phyloP scores from a whole-genome alignment of 1,284 basidiomycete genomes.

The Rhodotorula sp. region DNA sequence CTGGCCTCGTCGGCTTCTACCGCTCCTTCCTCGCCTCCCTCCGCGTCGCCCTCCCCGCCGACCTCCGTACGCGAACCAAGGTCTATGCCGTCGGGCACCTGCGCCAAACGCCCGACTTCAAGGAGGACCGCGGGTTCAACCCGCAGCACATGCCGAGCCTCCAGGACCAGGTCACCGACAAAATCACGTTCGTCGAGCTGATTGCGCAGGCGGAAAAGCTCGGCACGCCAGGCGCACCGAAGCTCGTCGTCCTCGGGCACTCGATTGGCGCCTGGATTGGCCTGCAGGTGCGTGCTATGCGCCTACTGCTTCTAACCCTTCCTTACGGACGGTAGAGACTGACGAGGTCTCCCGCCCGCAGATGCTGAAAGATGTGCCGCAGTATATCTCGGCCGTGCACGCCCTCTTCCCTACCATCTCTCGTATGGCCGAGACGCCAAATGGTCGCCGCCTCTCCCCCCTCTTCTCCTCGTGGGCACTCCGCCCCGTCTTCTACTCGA shows the following conservation, averaged over 20 bases:
- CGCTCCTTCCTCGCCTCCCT: conserved; percentile 20
- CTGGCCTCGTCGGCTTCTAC: conserved; percentile 37
- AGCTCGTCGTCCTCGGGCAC: conserved; percentile 38
- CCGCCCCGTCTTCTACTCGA: conserved; percentile 35
- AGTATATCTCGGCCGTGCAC: conserved; percentile 11
- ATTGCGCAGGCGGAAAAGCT: conserved; percentile 8
- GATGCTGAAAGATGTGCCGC: conserved; percentile 23
- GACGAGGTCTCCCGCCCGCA: background rate
- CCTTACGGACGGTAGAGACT: background rate
- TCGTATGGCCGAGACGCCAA: conserved; percentile 35
- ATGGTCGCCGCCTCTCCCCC: conserved; percentile 34
- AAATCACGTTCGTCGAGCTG: conserved; percentile 36
- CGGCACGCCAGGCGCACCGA: conserved; percentile 2
- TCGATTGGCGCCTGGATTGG: conserved; percentile 38
- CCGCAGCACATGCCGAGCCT: conserved; percentile 15
- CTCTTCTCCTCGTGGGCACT: conserved; percentile 31
- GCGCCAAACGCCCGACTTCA: conserved; percentile 20
- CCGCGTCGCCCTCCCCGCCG: conserved; percentile 4
- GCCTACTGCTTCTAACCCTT: too few relatives aligned
- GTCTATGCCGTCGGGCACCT: conserved; percentile 37
- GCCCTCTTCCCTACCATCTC: conserved; percentile 43
- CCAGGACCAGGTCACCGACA: conserved; percentile 39
- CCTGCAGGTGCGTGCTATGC: conserved; percentile 20
- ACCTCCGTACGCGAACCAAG: conserved; percentile 10
- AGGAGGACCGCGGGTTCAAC: conserved; percentile 10